Base-by-base conservation (phyloP, 257 asterid species). In the Nicotiana knightiana region DNA sequence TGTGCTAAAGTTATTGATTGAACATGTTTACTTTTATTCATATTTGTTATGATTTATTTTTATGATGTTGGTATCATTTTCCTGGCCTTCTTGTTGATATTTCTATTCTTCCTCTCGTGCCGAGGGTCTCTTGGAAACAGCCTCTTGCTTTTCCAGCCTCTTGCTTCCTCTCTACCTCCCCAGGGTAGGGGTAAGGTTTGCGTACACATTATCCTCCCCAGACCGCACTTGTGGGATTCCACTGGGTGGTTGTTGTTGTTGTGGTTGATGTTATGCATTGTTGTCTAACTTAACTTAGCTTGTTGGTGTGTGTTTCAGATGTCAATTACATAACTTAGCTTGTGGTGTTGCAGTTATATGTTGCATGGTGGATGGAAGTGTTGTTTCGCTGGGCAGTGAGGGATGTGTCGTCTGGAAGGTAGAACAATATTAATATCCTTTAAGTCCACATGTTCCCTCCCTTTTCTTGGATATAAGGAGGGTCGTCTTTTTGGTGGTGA, bases 341-440 rank as follows among this genome's bases (percentile, higher is more conserved):
- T 79, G 32, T 85, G 68, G 58, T 51, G 65, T 82, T 89, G 90
- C 95, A 94, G 98, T 92, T 81, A 88, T 91, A 81, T 95, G 97
- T 87, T 93, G 99, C 97, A 86, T 88, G 91, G 99, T 95, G 53
- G 90, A 95, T 89, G 97, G 99, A 32, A 82, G 86, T 86, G 95
- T 92, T 43, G 85, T 82, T 82, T 89, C 81, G 67, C 83, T 93
- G 83, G 89, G 86, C 84, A 63, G 88, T n/a, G 87, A 67, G 67
- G 98, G 99, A 77, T 87, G 93, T 85, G 84, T 90, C 62, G 58
- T 90, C 63, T 95, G 99, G 99, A 93, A 89, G 97, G 98, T 92
- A 86, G n/a, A 73, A 24, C 26, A 71, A 46, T 6, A 15, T 73
- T 48, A 48, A 26, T 48, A 24, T 24, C 51, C 53, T 26, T 48